Evolutionary conservation across 768 basidiomycete genomes (phyloP).

Genomic region (Myochromella boudieri): DNA sequence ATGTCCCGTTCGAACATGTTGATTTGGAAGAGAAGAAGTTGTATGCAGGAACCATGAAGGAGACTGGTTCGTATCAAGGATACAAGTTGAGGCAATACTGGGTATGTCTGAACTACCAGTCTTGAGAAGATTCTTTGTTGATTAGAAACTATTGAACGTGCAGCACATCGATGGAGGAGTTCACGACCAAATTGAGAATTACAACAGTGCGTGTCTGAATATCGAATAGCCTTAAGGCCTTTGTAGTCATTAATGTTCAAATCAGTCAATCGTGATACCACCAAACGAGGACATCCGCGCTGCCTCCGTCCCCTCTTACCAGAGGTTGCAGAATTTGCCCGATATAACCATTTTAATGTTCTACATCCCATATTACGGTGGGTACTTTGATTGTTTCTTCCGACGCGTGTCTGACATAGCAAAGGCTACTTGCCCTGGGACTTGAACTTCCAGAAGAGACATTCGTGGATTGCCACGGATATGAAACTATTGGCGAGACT

Average conservation of each 20-base stretch:
- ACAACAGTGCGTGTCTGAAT: slow-evolving; percentile 57
- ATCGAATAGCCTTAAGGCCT: too few relatives aligned
- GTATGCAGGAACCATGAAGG: slow-evolving; percentile 32
- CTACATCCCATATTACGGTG: slow-evolving; percentile 34
- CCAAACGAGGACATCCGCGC: slow-evolving; percentile 28
- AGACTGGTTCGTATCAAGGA: slow-evolving; percentile 44
- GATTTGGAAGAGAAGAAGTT: slow-evolving; percentile 35
- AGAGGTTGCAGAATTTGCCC: slow-evolving; percentile 30
- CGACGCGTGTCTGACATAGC: too few relatives aligned
- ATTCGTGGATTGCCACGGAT: slow-evolving; percentile 38
- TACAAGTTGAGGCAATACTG: slow-evolving; percentile 16
- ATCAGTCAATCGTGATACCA: slow-evolving; percentile 32
- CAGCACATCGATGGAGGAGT: slow-evolving; percentile 62
- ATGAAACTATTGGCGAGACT: slow-evolving; percentile 33
- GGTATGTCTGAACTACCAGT: slow-evolving; percentile 9
- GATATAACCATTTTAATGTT: slow-evolving; percentile 32
- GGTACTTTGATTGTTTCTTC: slow-evolving; percentile 19
- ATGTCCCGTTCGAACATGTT: slow-evolving; percentile 37
- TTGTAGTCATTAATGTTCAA: slow-evolving; percentile 26
- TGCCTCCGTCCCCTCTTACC: slow-evolving; percentile 30
- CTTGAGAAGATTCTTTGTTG: background rate
- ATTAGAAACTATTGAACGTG: background rate
- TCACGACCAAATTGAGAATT: slow-evolving; percentile 62
- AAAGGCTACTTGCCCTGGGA: slow-evolving; percentile 35
- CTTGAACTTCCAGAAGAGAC: slow-evolving; percentile 44